Conservation (phyloP, 257 asterid species). For the Primulina huaijiensis region DNA sequence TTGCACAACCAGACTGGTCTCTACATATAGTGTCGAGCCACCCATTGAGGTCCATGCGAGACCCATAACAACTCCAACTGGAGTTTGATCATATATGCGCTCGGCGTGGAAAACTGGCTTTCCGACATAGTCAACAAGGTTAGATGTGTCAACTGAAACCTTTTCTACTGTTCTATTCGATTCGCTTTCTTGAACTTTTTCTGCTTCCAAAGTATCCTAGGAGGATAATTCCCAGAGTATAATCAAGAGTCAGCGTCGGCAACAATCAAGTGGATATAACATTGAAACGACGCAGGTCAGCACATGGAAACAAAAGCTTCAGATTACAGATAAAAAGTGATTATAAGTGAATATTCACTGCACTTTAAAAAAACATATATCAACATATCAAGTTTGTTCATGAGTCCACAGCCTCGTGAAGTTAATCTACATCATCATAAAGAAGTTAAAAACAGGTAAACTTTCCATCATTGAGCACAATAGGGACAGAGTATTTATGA, state of each 20-base stretch:
- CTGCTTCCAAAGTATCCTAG: slow-evolving; percentile 45
- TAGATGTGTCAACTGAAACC: slow-evolving; percentile 61
- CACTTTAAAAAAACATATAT: background rate
- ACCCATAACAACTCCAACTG: slow-evolving; percentile 96
- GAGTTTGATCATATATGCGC: slow-evolving; percentile 79
- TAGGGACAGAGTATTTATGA: background rate
- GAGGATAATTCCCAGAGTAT: slow-evolving; percentile 17
- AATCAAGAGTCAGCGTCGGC: background rate
- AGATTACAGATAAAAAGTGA: background rate
- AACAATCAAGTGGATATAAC: background rate
- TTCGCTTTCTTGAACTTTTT: slow-evolving; percentile 34
- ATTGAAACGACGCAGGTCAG: background rate
- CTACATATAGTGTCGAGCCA: slow-evolving; percentile 91
- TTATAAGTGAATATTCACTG: background rate
- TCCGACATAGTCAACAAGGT: slow-evolving; percentile 84
- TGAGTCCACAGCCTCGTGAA: background rate
- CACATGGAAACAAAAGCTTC: slow-evolving; percentile 8
- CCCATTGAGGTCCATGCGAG: slow-evolving; percentile 99
- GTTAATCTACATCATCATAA: slow-evolving; percentile 11
- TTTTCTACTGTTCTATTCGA: slow-evolving; percentile 42
- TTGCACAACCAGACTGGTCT: slow-evolving; percentile 70
- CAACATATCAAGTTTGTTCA: background rate
- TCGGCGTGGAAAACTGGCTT: slow-evolving; percentile 98
- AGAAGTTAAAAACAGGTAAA: background rate
- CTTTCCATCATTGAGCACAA: slow-evolving; percentile 7